Evolutionary conservation across 495 filamentous ascomycete species (phyloP).

Genomic region (Staphylotrichum tortipilum): DNA sequence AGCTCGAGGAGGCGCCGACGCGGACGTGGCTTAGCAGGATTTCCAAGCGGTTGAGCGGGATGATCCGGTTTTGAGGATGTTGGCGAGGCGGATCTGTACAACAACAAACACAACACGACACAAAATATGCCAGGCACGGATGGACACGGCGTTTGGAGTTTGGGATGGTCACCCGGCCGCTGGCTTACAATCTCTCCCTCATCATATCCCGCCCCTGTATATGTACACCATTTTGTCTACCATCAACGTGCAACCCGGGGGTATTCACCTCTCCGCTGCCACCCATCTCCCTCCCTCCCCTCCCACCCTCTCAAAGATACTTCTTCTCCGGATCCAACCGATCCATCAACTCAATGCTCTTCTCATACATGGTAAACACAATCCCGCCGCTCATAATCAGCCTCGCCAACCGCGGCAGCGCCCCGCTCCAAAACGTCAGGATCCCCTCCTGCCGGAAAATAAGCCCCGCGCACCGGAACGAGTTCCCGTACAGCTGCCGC

Average conservation of each 20-base stretch:
- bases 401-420: conserved; percentile 72
- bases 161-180: neutral
- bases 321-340: conserved; percentile 70
- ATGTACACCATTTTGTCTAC: conserved; percentile 5
- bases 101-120: too few species aligned
- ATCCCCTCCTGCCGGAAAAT: conserved; percentile 88
- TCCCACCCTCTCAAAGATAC: conserved; percentile 54
- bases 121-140: too few species aligned
- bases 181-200: neutral
- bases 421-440: conserved; percentile 88
- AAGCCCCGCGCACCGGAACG: conserved; percentile 69
- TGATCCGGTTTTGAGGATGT: conserved; percentile 52
- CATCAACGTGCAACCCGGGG: conserved; percentile 1
- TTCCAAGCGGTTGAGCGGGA: conserved; percentile 52
- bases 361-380: conserved; percentile 99
- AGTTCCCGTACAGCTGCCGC: conserved; percentile 74
- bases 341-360: conserved; percentile 85
- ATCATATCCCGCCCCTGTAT: neutral
- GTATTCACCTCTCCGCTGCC: conserved; percentile 5
- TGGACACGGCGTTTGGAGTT: conserved; percentile 17
- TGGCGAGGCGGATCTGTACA: neutral
- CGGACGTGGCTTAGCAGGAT: conserved; percentile 50
- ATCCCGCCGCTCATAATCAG: conserved; percentile 89
- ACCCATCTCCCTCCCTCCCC: neutral
- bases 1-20: conserved; percentile 62